Evolutionary conservation across 352 stramenopile genomes (phyloP), one percentile per base, ranked within the genome.

Genomic region (Phytophthora cryptogea): DNA sequence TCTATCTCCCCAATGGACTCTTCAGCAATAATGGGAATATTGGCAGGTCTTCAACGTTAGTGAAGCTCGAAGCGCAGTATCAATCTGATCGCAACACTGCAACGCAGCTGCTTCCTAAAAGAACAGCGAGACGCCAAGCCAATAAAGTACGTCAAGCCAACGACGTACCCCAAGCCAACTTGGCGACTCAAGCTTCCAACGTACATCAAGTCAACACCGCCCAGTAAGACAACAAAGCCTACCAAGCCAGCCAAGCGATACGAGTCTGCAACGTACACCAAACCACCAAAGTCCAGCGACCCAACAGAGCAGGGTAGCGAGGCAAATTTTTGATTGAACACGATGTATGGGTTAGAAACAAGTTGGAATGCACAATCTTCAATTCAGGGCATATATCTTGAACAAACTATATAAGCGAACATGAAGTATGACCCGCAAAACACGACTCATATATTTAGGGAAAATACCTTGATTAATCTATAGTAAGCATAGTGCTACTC

Each of bases 1-100:
- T 45, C 20, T 56, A 51, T n/a, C 26, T 50, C 7, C 16, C 37
- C 3, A 32, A 3, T 8, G 45, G 46, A 13, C 30, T 56, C 1
- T 56, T 63, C 37, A 23, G 6, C 4, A 23, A 14, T 3, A 63
- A 63, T 10, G 45, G 45, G 5, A 45, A 56, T 11, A 13, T 63
- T 5, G 5, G 16, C 7, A 35, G 6, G 16, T 23, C 20, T 11
- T 50, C 43, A 16, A 11, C 8, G 26, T 16, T 35, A 1, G 32
- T 23, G 8, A 31, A 33, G 23, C 30, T 50, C 7, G 3, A 35
- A 5, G 20, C 20, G 2, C 20, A 37, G 8, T 13, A 14, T 23
- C 20, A 23, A 23, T 23, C 20, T 2, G 20, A 23, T 23, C 20
- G 2, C 32, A 37, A 13, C 32, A 37, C 32, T 37, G 32, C 32